Evolutionary conservation across 2,329 filamentous ascomycete species (phyloP), one percentile per base, ranked within the genome.

Genomic region (Lojkania enalia): DNA sequence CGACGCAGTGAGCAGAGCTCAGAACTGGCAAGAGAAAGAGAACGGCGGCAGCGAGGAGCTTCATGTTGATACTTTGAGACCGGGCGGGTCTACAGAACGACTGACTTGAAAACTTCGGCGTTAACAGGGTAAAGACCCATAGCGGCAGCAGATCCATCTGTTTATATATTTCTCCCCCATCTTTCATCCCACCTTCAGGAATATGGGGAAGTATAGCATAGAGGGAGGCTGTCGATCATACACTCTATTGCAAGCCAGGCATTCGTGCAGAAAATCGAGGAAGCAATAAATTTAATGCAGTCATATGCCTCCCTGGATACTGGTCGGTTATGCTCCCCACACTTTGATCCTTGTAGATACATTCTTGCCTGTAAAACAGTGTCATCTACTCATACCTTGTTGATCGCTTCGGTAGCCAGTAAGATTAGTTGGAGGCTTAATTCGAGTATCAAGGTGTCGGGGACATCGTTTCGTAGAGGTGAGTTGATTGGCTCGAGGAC

Each of bases 1-100:
- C 75, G 54, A 77, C 74, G 38, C 66, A 59, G 49, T 77, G 74
- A 27, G 67, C 71, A 6, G 66, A 61, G 31, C 60, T 50, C 20
- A 69, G 60, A 30, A 59, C 57, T 39, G 68, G 63, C 6, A 69
- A 57, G 20, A 66, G 49, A 14, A 62, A 51, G 27, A 59, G 46
- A 14, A 57, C 39, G 25, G 59, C 46, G 19, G 49, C 42, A 18
- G 55, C 42, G 55, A 61, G 39, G 52, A 65, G 50, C 57, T 57
- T 69, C 65, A 69, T 69, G 20, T 9, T 55, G 55, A 43, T 14
- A 13, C 25, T 38, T 37, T 14, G 23, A 42, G 37, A 20, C 29
- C 33, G 30, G 21, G 30, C 16, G 6, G 16, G 21, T 39, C 35
- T 19, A 16, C 7, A 19, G n/a, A 51, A 33, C 31, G 44, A 51